A percentile compares a stretch with the other conserved stretches of the same genome.
These are phyloP conservation scores for Punica granatum DNA, from an alignment of 345 rosid species.

Conservation along the genomic window DNA sequence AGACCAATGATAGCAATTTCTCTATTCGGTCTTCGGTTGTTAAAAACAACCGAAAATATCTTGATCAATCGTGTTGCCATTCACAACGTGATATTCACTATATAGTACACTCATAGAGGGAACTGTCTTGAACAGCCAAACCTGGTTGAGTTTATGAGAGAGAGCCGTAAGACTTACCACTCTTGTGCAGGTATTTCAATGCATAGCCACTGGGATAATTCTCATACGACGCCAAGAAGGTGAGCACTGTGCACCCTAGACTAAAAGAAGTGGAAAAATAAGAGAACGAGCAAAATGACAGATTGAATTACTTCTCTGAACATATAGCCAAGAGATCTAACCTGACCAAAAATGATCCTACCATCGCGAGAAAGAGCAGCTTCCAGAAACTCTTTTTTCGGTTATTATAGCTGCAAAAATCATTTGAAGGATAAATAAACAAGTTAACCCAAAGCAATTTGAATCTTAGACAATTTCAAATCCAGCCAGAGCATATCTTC, in stretches of 20 bases:
- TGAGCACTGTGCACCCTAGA: constrained; percentile 68
- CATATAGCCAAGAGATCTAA: constrained; percentile 21
- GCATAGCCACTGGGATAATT: constrained; percentile 94
- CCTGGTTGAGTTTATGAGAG: not conserved
- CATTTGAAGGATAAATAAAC: constrained; percentile 10
- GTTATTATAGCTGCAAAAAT: constrained; percentile 69
- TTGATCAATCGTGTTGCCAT: not conserved
- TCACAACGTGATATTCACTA: not conserved
- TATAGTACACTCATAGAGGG: not conserved
- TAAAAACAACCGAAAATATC: not conserved
- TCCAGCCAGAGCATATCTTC: too few species aligned
- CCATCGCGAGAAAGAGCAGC: constrained; percentile 47
- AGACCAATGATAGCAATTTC: not conserved
- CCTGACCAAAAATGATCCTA: constrained; percentile 67
- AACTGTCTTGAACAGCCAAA: not conserved
- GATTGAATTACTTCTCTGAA: constrained; percentile 1
- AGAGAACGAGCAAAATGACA: constrained; percentile 16
- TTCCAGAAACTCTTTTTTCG: constrained; percentile 76
- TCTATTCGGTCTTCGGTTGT: not conserved
- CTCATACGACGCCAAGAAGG: constrained; percentile 79
- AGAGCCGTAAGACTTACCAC: constrained; percentile 44
- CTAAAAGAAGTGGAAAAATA: constrained; percentile 36
- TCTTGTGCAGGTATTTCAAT: constrained; percentile 62
- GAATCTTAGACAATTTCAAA: not conserved
- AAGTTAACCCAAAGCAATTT: not conserved